phyloP scores from a whole-genome alignment of 2,329 filamentous ascomycete species.

The Phaeosphaeriaceae sp. region DNA sequence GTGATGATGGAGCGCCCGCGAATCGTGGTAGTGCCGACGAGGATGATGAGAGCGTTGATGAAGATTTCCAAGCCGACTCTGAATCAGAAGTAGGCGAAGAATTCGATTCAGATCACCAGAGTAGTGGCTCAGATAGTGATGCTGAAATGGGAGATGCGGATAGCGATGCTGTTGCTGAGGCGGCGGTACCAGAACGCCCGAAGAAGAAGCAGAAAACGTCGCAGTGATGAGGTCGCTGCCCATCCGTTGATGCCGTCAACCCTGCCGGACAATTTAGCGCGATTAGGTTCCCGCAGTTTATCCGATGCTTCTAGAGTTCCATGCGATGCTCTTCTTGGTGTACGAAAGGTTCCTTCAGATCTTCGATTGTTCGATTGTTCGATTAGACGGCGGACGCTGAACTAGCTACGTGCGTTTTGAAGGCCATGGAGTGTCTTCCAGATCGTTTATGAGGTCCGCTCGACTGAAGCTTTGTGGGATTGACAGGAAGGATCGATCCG shows the following conservation, averaged over 20 bases:
- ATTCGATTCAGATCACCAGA: slow-evolving; percentile 90
- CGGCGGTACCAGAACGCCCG: slow-evolving; percentile 61
- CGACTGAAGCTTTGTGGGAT: slow-evolving; percentile 20
- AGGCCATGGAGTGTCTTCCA: slow-evolving; percentile 28
- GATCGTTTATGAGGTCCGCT: slow-evolving; percentile 15
- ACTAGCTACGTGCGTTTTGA: slow-evolving; percentile 3
- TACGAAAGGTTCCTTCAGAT: slow-evolving; percentile 16
- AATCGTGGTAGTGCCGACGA: slow-evolving; percentile 94
- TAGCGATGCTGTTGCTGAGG: slow-evolving; percentile 55
- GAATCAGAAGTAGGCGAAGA: slow-evolving; percentile 97
- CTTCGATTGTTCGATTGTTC: not conserved
- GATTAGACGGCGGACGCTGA: slow-evolving; percentile 6
- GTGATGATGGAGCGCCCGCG: slow-evolving; percentile 73
- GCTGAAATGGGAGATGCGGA: slow-evolving; percentile 70
- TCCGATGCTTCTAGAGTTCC: slow-evolving; percentile 29
- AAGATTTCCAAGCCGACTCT: slow-evolving; percentile 91
- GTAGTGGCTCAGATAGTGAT: slow-evolving; percentile 73
- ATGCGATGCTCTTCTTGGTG: slow-evolving; percentile 22
- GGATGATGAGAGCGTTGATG: slow-evolving; percentile 92
- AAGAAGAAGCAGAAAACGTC: slow-evolving; percentile 69
- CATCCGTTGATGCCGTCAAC: not conserved
- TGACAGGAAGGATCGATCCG: slow-evolving; percentile 19
- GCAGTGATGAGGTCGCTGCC: slow-evolving; percentile 27
- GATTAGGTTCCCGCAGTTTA: slow-evolving; percentile 28
- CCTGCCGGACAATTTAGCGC: slow-evolving; percentile 2